These are phyloP conservation scores for Nepenthes alata DNA, from an alignment of 179 eudicot species.

Conservation along the genomic window DNA sequence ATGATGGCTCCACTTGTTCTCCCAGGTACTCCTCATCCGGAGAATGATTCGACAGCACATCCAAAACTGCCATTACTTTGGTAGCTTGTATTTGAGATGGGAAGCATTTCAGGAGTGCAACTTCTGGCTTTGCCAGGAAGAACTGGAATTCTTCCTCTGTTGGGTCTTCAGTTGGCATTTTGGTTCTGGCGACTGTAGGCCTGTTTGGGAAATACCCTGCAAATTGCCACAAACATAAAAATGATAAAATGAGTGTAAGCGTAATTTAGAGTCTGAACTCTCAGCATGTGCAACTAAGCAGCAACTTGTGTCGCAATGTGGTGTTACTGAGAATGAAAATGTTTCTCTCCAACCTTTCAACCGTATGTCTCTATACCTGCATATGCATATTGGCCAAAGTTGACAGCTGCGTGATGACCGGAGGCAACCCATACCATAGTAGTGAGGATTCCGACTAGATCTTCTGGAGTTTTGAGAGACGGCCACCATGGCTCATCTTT, in stretches of 20 bases:
- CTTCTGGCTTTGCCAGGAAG: conserved; percentile 27
- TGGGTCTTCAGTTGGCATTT: conserved; percentile 37
- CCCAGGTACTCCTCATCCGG: conserved; percentile 55
- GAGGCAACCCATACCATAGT: conserved; percentile 47
- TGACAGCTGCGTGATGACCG: conserved; percentile 47
- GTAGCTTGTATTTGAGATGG: conserved; percentile 42
- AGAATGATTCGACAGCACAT: conserved; percentile 38
- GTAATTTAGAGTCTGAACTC: no score
- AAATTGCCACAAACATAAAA: no score
- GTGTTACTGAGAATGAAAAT: no score
- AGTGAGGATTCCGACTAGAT: conserved; percentile 27
- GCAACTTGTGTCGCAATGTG: no score
- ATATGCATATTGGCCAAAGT: conserved; percentile 41
- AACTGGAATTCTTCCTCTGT: conserved; percentile 4
- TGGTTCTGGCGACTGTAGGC: conserved; percentile 25
- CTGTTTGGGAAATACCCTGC: conserved; percentile 34
- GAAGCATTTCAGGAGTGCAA: conserved; percentile 14
- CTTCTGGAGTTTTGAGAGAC: conserved; percentile 21
- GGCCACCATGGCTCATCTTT: conserved; percentile 58
- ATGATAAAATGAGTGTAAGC: no score
- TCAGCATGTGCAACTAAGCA: no score
- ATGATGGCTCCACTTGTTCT: conserved; percentile 16
- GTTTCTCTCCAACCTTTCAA: no score
- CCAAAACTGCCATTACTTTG: conserved; percentile 30
- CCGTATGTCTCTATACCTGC: conserved; percentile 10